Evolutionary conservation across 1,284 basidiomycete species (phyloP).

Genomic region (Salmacisia buchloeana): DNA sequence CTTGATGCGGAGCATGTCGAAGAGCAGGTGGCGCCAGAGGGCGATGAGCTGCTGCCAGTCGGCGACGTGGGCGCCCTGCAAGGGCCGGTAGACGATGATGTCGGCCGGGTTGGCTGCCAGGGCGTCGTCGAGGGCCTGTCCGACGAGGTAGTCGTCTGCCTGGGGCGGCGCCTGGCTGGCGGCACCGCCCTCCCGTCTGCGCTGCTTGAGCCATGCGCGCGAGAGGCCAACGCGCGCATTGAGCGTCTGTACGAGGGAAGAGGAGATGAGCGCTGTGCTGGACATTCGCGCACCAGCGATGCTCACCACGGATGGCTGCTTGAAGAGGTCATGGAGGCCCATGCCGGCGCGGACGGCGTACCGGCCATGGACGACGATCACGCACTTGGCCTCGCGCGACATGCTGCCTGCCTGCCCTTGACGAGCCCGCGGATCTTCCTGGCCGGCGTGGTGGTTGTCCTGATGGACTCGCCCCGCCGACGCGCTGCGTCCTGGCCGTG

Average conservation of each 20-base stretch:
- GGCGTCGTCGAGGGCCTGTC: constrained; percentile 71
- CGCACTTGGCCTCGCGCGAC: constrained; percentile 70
- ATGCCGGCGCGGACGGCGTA: constrained; percentile 67
- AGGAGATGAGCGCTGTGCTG: background rate
- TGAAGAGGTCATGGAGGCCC: constrained; percentile 74
- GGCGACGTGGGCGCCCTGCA: constrained; percentile 66
- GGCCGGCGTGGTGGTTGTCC: too few species aligned
- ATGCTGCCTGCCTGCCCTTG: constrained; percentile 18
- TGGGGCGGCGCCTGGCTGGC: constrained; percentile 51
- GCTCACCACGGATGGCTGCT: constrained; percentile 61
- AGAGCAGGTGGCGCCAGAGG: constrained; percentile 81
- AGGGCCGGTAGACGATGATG: constrained; percentile 70
- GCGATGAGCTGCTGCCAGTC: constrained; percentile 91
- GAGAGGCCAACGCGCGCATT: background rate
- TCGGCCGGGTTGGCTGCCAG: constrained; percentile 67
- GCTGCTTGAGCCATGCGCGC: background rate
- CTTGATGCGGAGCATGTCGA: constrained; percentile 68
- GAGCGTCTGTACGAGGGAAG: constrained; percentile 7
- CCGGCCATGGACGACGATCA: constrained; percentile 74
- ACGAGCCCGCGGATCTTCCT: background rate
- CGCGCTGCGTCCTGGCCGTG: too few species aligned
- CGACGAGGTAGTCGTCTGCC: constrained; percentile 78
- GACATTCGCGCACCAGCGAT: constrained; percentile 19
- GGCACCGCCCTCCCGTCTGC: background rate
- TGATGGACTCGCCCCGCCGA: too few species aligned